These are phyloP conservation scores for Ascochyta fabae DNA, from an alignment of 2,329 filamentous ascomycete species.

Conservation along the genomic window DNA sequence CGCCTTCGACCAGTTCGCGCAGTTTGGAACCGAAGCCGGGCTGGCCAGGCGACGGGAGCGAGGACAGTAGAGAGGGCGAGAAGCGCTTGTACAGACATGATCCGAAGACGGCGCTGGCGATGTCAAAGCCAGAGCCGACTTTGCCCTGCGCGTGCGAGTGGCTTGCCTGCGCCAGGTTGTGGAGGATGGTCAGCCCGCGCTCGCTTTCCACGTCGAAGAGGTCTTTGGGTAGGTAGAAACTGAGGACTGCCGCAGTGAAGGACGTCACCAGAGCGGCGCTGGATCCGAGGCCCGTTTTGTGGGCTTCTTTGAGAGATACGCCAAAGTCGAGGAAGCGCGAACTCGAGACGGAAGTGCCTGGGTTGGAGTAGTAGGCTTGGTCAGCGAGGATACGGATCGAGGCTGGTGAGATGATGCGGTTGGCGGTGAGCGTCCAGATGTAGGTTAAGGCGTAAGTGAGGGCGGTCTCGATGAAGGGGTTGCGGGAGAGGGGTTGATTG, in stretches of 20 bases:
- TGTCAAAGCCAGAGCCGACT: conserved; percentile 93
- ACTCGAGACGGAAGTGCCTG: conserved; percentile 32
- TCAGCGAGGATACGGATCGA: conserved; percentile 89
- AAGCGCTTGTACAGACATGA: conserved; percentile 93
- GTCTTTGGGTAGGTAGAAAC: conserved; percentile 70
- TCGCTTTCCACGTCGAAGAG: conserved; percentile 64
- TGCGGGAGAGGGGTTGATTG: conserved; percentile 59
- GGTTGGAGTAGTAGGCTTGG: conserved; percentile 89
- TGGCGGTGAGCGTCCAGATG: conserved; percentile 60
- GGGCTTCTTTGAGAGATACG: conserved; percentile 75
- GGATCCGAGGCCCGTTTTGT: conserved; percentile 96
- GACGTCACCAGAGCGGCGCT: conserved; percentile 93
- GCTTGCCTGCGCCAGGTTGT: conserved; percentile 91
- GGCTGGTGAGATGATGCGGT: conserved; percentile 67
- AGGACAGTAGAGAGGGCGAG: conserved; percentile 74
- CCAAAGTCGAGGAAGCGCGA: conserved; percentile 77
- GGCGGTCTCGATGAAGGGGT: conserved; percentile 92
- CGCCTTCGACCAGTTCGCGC: conserved; percentile 66
- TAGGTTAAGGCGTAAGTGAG: conserved; percentile 88
- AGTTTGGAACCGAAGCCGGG: conserved; percentile 72
- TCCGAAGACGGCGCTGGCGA: conserved; percentile 90
- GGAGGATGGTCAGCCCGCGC: conserved; percentile 67
- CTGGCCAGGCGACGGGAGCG: conserved; percentile 69
- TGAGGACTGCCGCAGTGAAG: conserved; percentile 76
- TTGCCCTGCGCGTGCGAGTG: conserved; percentile 98